phyloP scores from a whole-genome alignment of 2,329 filamentous ascomycete species.

The Penicillium sumatraense region DNA sequence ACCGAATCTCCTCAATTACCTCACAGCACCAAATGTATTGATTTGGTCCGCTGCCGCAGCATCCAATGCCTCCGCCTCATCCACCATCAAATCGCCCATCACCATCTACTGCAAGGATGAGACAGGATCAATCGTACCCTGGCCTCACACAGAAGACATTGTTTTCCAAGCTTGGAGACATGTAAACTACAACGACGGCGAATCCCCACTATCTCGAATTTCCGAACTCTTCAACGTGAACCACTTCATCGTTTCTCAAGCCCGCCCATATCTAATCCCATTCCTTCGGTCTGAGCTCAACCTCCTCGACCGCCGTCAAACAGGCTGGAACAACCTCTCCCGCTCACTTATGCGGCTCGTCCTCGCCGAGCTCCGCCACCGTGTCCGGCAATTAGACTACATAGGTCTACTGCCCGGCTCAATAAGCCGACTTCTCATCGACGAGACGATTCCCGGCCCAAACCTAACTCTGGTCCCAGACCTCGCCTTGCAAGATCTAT shows the following conservation, averaged over 20 bases:
- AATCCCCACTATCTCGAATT: constrained; percentile 71
- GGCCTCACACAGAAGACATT: constrained; percentile 65
- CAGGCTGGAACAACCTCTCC: constrained; percentile 63
- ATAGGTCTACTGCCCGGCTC: constrained; percentile 71
- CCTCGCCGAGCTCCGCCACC: constrained; percentile 77
- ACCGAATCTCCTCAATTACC: constrained; percentile 85
- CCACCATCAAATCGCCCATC: constrained; percentile 68
- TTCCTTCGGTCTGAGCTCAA: constrained; percentile 83
- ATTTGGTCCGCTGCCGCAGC: constrained; percentile 55
- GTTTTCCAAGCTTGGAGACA: constrained; percentile 72
- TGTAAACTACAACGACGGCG: constrained; percentile 67
- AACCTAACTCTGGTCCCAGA: constrained; percentile 83
- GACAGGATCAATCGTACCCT: constrained; percentile 72
- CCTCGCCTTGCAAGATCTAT: constrained; percentile 72
- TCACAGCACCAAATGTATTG: constrained; percentile 89
- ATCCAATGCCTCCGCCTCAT: constrained; percentile 56
- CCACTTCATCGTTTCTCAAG: constrained; percentile 93
- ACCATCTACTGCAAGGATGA: constrained; percentile 79
- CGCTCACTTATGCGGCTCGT: constrained; percentile 66
- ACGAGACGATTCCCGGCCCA: constrained; percentile 79
- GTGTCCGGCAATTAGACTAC: constrained; percentile 78
- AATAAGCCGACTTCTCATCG: constrained; percentile 76
- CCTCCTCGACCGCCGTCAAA: constrained; percentile 66
- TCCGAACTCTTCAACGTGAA: constrained; percentile 90
- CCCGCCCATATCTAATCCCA: constrained; percentile 84